A percentile compares a stretch with the other conserved stretches of the same genome.
phyloP scores from a whole-genome alignment of 179 eudicot species.

The Vitellaria paradoxa region DNA sequence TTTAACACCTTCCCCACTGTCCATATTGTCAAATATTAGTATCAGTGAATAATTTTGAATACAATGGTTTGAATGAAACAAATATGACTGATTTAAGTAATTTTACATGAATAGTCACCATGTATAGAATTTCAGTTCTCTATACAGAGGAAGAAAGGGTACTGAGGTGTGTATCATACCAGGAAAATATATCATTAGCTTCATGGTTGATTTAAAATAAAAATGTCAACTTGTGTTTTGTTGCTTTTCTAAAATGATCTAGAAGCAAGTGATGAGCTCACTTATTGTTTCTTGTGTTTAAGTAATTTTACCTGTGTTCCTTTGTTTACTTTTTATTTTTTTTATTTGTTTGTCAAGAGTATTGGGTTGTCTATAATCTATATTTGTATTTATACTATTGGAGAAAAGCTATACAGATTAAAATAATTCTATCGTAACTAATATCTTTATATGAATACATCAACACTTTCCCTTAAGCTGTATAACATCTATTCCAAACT shows the following conservation, averaged over 20 bases:
- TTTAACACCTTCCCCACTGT: background rate
- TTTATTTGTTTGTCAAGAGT: background rate
- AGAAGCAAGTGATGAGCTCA: background rate
- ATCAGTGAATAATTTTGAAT: background rate
- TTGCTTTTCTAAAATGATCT: background rate
- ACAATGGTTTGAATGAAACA: background rate
- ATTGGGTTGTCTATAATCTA: background rate
- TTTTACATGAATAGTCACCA: background rate
- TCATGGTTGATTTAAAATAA: background rate
- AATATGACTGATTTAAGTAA: background rate
- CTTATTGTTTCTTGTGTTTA: background rate
- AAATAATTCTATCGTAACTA: too few relatives aligned
- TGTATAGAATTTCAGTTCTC: slow-evolving; percentile 2
- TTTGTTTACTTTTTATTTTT: background rate
- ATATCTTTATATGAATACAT: too few relatives aligned
- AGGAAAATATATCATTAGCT: background rate
- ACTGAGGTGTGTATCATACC: background rate
- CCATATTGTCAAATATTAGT: background rate
- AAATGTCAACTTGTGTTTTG: too few relatives aligned
- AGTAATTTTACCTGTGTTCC: background rate
- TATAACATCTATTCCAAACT: too few relatives aligned
- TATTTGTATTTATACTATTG: too few relatives aligned
- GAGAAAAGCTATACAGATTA: too few relatives aligned
- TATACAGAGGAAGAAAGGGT: background rate
- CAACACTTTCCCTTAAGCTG: too few relatives aligned